Evolutionary conservation across 352 stramenopile genomes (phyloP), one percentile per base, ranked within the genome.

Genomic region (Phytophthora kernoviae): DNA sequence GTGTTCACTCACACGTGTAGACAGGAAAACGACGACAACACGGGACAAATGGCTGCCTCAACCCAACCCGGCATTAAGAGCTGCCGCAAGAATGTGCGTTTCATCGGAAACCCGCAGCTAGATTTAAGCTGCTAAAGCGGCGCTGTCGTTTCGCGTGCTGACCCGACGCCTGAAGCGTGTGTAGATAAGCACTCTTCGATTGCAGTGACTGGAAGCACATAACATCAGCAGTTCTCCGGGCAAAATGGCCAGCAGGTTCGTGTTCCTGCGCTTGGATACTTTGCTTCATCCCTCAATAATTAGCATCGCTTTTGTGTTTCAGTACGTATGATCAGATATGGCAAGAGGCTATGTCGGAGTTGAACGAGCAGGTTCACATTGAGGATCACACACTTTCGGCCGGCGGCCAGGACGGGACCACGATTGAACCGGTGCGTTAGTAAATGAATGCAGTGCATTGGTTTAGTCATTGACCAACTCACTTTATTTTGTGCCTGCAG

Each of bases 331-430:
- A 98, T 56, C 65, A 72, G 37, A 80, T 85, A 53, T 98, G 92
- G 92, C 87, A 94, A 53, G 86, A 97, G 51, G 90, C 91, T 53
- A 98, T 98, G 90, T 81, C 75, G 39, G 92, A 97, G 64, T 84
- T 98, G 32, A 96, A 96, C 48, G 92, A 98, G 75, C 91, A 98
- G 66, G 83, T 96, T 15, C 88, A 95, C 54, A 91, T 96, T 43
- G 87, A 96, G 51, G 84, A 96, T 50, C 81, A 90, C 65, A 90
- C 76, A 60, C 77, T 96, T 1, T 67, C 67, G 2, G 64, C 56
- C 6, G 72, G 85, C 24, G 71, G 68, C 2, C 61, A 73, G 18
- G 73, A 84, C 12, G 44, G 62, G 17, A 18, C 51, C 1, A 8
- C 62, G 0, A 73, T 69, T 34, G 79, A 88, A 41, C 55, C 76